A percentile compares a stretch with the other conserved stretches of the same genome.
These are phyloP conservation scores for Dichotomocladium elegans DNA, from an alignment of 371 early-diverging fungal genomes.

Conservation along the genomic window DNA sequence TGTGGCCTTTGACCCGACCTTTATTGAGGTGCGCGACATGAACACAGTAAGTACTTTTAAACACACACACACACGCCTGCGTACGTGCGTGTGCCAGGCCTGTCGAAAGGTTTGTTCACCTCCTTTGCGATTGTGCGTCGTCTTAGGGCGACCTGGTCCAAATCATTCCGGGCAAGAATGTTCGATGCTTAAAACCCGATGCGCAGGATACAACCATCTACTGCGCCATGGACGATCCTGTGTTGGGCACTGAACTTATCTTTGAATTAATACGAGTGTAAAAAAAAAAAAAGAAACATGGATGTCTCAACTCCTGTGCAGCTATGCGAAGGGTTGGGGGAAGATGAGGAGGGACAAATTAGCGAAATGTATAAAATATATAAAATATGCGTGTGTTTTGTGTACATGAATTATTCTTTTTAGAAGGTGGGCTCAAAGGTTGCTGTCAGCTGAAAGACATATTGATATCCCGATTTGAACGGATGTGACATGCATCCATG, in stretches of 20 bases:
- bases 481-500: constrained; percentile 31
- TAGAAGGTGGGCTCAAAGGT: constrained; percentile 3
- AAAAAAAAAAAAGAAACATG: not conserved
- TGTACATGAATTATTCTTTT: not conserved
- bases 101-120: no score
- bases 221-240: constrained; percentile 35
- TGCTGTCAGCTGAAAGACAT: constrained; percentile 20
- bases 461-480: constrained; percentile 26
- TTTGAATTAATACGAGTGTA: constrained; percentile 16
- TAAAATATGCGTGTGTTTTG: not conserved
- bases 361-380: not conserved
- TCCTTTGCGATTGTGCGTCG: no score
- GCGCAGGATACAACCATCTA: constrained; percentile 37
- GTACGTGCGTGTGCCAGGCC: no score
- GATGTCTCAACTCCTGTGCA: no score
- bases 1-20: constrained; percentile 81
- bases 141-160: constrained; percentile 52
- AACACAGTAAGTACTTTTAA: constrained; percentile 52
- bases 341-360: no score
- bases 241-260: constrained; percentile 16
- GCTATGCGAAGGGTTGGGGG: no score
- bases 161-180: constrained; percentile 41
- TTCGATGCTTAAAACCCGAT: constrained; percentile 46
- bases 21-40: constrained; percentile 87
- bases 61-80: no score